phyloP scores from a whole-genome alignment of 768 basidiomycete species.

The Leccinum longicurvipes region DNA sequence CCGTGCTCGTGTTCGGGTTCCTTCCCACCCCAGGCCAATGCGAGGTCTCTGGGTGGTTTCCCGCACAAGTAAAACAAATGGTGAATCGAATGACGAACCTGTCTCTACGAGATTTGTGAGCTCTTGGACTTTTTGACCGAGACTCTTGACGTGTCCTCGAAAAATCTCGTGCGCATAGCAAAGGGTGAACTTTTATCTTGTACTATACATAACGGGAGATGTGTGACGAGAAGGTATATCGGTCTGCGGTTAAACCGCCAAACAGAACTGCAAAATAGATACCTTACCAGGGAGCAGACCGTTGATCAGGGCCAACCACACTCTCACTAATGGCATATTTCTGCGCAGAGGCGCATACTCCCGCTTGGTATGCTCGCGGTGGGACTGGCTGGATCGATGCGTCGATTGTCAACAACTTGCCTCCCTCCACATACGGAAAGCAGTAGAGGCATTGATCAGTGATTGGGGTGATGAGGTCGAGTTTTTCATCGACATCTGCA shows the following conservation, averaged over 20 bases:
- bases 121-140: slow-evolving; percentile 45
- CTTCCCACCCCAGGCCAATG: slow-evolving; percentile 55
- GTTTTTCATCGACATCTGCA: slow-evolving; percentile 46
- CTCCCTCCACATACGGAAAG: background rate
- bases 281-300: slow-evolving; percentile 56
- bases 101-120: slow-evolving; percentile 44
- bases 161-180: slow-evolving; percentile 44
- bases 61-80: too few relatives aligned
- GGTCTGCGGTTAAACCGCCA: too few relatives aligned
- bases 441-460: slow-evolving; percentile 50
- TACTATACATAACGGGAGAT: too few relatives aligned
- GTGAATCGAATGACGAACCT: slow-evolving; percentile 10
- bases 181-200: slow-evolving; percentile 50
- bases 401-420: slow-evolving; percentile 1
- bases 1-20: slow-evolving; percentile 47
- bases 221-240: too few relatives aligned
- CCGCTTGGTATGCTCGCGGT: slow-evolving; percentile 51
- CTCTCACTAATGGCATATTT: slow-evolving; percentile 47
- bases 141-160: slow-evolving; percentile 43
- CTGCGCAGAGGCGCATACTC: slow-evolving; percentile 47
- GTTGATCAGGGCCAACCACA: slow-evolving; percentile 52
- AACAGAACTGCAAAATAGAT: too few relatives aligned
- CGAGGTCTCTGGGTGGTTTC: slow-evolving; percentile 47
- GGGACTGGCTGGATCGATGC: slow-evolving; percentile 49
- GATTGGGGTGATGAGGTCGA: slow-evolving; percentile 47